Conservation (phyloP, 768 basidiomycete genomes). For the Naematelia encephala region DNA sequence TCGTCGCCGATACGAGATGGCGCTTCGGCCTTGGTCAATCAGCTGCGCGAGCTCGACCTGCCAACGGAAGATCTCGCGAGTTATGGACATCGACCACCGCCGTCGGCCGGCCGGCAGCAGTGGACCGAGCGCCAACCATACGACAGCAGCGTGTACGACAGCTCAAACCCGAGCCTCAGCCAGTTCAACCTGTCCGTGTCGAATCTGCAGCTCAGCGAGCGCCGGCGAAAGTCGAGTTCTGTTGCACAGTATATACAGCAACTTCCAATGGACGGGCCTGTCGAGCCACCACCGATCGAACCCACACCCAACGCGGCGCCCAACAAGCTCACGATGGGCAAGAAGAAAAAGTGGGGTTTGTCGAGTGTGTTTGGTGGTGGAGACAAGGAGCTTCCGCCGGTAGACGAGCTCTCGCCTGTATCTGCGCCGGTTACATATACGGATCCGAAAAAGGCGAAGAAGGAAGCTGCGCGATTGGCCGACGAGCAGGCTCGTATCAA, state of each 20-base stretch:
- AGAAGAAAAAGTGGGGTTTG: slow-evolving; percentile 53
- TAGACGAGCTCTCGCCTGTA: slow-evolving; percentile 1
- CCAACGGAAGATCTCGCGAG: slow-evolving; percentile 49
- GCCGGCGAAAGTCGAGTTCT: neutral
- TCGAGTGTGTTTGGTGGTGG: slow-evolving; percentile 50
- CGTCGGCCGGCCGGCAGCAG: slow-evolving; percentile 16
- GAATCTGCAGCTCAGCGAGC: slow-evolving; percentile 6
- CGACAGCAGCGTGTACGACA: slow-evolving; percentile 37
- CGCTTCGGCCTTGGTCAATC: slow-evolving; percentile 45
- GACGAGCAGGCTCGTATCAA: slow-evolving; percentile 73
- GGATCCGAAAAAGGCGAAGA: slow-evolving; percentile 54
- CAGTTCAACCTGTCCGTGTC: slow-evolving; percentile 1
- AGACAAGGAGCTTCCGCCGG: slow-evolving; percentile 31
- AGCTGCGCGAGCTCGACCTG: slow-evolving; percentile 50
- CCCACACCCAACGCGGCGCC: slow-evolving; percentile 17
- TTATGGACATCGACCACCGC: slow-evolving; percentile 43
- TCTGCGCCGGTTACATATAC: slow-evolving; percentile 13
- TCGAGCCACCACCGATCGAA: slow-evolving; percentile 21
- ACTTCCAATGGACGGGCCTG: neutral
- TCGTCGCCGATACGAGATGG: slow-evolving; percentile 54
- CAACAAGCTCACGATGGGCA: slow-evolving; percentile 26
- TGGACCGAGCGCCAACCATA: slow-evolving; percentile 9
- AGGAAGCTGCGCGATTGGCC: slow-evolving; percentile 52
- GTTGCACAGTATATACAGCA: slow-evolving; percentile 9
- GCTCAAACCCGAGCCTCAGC: slow-evolving; percentile 25